Conservation (phyloP, 306 rosid species). For the Quercus dentata region DNA sequence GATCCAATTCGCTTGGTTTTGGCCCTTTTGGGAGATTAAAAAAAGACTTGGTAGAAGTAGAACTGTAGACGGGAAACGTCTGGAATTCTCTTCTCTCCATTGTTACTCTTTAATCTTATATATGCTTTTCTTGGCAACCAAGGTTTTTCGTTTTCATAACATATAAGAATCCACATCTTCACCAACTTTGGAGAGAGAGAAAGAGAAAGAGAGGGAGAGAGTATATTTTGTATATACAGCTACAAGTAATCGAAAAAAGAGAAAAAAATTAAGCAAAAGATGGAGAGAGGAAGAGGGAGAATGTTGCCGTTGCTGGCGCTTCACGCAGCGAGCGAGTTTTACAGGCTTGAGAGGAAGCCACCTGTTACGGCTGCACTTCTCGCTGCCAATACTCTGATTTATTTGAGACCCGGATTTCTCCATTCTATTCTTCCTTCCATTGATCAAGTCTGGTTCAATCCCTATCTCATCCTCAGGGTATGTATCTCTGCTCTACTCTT, state of each 20-base stretch:
- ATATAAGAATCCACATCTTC: too few relatives aligned
- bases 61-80: slow-evolving; percentile 12
- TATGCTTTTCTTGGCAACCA: slow-evolving; percentile 25
- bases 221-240: too few relatives aligned
- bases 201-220: too few relatives aligned
- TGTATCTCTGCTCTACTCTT: not conserved
- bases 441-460: slow-evolving; percentile 75
- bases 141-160: not conserved
- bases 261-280: slow-evolving; percentile 3
- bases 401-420: slow-evolving; percentile 61
- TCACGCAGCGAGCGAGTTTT: slow-evolving; percentile 70
- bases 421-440: slow-evolving; percentile 52
- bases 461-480: slow-evolving; percentile 82
- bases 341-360: slow-evolving; percentile 60
- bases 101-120: not conserved
- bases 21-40: too few relatives aligned
- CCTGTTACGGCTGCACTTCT: slow-evolving; percentile 81
- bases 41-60: too few relatives aligned
- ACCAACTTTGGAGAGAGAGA: not conserved
- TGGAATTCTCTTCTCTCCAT: slow-evolving; percentile 6
- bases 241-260: not conserved
- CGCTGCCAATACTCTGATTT: slow-evolving; percentile 74
- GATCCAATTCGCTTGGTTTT: too few relatives aligned
- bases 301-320: slow-evolving; percentile 72
- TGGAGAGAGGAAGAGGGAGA: slow-evolving; percentile 61